Evolutionary conservation across 768 basidiomycete species (phyloP).

Genomic region (Panellus pusillus): DNA sequence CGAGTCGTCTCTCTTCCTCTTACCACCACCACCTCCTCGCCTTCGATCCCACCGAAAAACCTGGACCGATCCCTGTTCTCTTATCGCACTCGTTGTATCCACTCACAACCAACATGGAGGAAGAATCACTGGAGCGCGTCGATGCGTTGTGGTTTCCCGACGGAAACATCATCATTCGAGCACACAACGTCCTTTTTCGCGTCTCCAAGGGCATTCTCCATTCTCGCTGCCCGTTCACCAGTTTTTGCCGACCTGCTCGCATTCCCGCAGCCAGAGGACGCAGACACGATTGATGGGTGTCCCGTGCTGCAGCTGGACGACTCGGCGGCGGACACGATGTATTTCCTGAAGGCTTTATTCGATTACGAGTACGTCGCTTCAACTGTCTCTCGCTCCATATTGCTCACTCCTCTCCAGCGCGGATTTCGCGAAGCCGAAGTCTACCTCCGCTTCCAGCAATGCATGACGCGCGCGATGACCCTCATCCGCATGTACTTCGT

Average conservation of each 20-base stretch:
- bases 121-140: constrained; percentile 14
- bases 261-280: constrained; percentile 8
- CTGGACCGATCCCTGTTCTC: no score
- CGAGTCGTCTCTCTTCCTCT: no score
- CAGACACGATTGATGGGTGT: constrained; percentile 14
- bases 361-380: constrained; percentile 19
- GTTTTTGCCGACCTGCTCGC: constrained; percentile 20
- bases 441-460: constrained; percentile 97
- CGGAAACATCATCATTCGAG: constrained; percentile 18
- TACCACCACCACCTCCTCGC: no score
- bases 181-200: constrained; percentile 17
- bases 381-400: no score
- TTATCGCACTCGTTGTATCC: not conserved
- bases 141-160: constrained; percentile 18
- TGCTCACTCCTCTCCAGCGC: constrained; percentile 49
- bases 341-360: constrained; percentile 21
- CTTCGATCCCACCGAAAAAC: no score
- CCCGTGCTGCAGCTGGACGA: constrained; percentile 19
- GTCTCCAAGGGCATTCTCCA: constrained; percentile 18
- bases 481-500: constrained; percentile 97
- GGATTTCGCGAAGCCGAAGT: constrained; percentile 92
- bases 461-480: constrained; percentile 97
- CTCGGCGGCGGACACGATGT: constrained; percentile 20
- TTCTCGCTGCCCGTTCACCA: constrained; percentile 13
- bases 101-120: constrained; percentile 2